Evolutionary conservation across 169 alveolate genomes (phyloP), one percentile per base, ranked within the genome.

Genomic region (Eimeria praecox): DNA sequence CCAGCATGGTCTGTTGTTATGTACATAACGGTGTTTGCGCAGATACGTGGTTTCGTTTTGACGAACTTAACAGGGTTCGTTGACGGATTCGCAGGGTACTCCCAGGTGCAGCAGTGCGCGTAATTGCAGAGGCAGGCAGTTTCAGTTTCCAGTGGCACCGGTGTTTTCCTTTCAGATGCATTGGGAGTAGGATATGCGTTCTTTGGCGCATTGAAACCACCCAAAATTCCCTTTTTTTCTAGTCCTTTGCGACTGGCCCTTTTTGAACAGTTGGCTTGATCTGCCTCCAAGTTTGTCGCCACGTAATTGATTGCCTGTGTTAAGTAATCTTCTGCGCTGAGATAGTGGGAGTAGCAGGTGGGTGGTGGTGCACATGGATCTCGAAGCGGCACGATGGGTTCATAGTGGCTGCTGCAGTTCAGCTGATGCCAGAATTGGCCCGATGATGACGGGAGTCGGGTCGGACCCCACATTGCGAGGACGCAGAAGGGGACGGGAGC

Each of bases 1-100:
- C 44, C 78, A 66, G 78, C 44, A 44, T 30, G 12, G 30, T 8
- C 78, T 18, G 78, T 30, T 66, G 78, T 33, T 42, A 22, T 33
- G 78, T 30, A 66, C 78, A 66, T 33, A 66, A 30, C 73, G 40
- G 78, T 66, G 42, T 33, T 30, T 66, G 78, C 78, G 33, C 78
- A 66, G 78, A 18, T 66, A 30, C 33, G 46, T 66, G 78, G 78
- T 66, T 66, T 33, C 78, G 33, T n/a, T 30, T 66, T 66, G 78
- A 66, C 16, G 73, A 66, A n/a, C 27, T 30, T 66, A 20, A 66
- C 44, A 30, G 78, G 2, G 78, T 66, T 66, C 5, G 44, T n/a
- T 1, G 6, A 66, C 44, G 44, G 44, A 18, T 33, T 33, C 44
- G 78, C 44, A 24, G 2, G 33, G 30, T n/a, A 66, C 9, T 18